Evolutionary conservation across 306 rosid species (phyloP).

Genomic region (Vicia sativa): DNA sequence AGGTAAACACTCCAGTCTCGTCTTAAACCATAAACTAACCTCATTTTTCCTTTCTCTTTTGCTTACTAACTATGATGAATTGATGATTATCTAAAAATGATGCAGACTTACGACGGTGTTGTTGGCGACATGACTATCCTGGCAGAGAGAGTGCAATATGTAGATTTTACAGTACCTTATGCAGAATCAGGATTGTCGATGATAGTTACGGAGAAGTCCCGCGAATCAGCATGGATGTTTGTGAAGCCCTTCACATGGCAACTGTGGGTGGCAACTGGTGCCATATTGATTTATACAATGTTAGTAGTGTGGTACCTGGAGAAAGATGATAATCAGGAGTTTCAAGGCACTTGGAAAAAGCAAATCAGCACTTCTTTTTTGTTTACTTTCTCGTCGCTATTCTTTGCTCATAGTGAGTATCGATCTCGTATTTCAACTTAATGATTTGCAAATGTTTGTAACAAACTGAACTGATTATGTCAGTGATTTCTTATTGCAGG

Average conservation of each 20-base stretch:
- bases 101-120: constrained; percentile 60
- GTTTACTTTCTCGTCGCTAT: constrained; percentile 73
- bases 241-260: constrained; percentile 68
- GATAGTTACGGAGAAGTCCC: constrained; percentile 50
- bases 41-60: background rate
- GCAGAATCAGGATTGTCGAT: constrained; percentile 67
- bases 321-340: constrained; percentile 52
- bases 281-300: constrained; percentile 60
- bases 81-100: constrained; percentile 24
- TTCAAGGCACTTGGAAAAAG: constrained; percentile 53
- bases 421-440: constrained; percentile 25
- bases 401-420: constrained; percentile 77
- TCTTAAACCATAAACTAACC: background rate
- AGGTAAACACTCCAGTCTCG: constrained; percentile 42
- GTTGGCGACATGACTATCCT: constrained; percentile 68
- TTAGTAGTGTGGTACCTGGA: constrained; percentile 63
- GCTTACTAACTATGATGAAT: constrained; percentile 11
- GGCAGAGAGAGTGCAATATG: constrained; percentile 48
- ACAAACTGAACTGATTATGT: background rate
- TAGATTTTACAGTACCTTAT: constrained; percentile 73
- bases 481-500: constrained; percentile 41
- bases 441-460: background rate
- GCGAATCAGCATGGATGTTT: constrained; percentile 61
- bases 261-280: constrained; percentile 55
- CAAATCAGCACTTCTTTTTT: constrained; percentile 62